Evolutionary conservation across 1,284 basidiomycete genomes (phyloP).

Genomic region (Pascua sp.): DNA sequence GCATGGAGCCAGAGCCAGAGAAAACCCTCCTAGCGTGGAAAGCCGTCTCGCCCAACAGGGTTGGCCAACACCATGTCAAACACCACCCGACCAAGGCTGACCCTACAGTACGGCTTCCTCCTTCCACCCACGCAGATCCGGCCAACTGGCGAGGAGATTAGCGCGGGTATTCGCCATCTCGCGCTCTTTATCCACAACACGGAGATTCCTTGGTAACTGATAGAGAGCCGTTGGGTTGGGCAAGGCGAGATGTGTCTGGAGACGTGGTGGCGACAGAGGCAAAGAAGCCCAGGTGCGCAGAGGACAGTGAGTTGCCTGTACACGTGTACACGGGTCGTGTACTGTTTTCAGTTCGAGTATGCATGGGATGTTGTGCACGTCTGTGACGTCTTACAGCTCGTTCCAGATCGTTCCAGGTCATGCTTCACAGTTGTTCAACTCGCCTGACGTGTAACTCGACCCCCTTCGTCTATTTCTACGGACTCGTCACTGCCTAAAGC

Average conservation of each 20-base stretch:
- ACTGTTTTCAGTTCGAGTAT: neutral
- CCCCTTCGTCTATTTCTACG: too few relatives aligned
- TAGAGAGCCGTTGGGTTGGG: neutral
- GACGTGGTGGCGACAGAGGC: neutral
- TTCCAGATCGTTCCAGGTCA: too few relatives aligned
- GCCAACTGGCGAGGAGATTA: conserved; percentile 72
- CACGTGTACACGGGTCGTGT: neutral
- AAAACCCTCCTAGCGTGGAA: neutral
- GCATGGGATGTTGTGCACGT: too few relatives aligned
- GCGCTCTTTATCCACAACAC: conserved; percentile 60
- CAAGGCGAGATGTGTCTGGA: neutral
- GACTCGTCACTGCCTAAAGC: too few relatives aligned
- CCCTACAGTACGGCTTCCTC: conserved; percentile 67
- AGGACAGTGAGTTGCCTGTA: neutral
- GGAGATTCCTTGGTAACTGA: conserved; percentile 25
- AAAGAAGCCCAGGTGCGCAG: neutral
- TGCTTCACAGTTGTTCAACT: too few relatives aligned
- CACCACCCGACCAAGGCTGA: neutral
- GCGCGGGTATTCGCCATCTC: conserved; percentile 63
- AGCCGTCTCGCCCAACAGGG: too few relatives aligned
- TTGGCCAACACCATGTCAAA: too few relatives aligned
- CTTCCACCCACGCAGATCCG: conserved; percentile 69
- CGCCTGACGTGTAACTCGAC: too few relatives aligned
- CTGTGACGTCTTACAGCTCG: too few relatives aligned
- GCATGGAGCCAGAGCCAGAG: too few relatives aligned